Percentiles rank a stretch among this genome's conserved stretches.
These are phyloP conservation scores for Carex parvula DNA, from an alignment of 176 grass and related monocot genomes.

Conservation along the genomic window DNA sequence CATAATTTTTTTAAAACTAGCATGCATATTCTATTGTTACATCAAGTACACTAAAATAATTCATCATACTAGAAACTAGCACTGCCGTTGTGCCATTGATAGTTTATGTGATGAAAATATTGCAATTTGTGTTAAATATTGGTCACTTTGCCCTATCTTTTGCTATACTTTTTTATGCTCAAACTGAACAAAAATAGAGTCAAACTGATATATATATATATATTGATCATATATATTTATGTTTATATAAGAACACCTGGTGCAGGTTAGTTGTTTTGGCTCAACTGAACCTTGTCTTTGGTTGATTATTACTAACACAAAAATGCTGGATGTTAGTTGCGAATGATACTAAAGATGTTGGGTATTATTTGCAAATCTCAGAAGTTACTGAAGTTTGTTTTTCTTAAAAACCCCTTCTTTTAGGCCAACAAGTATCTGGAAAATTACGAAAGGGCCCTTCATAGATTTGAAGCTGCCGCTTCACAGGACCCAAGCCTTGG, in stretches of 20 bases:
- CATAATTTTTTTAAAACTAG: neutral
- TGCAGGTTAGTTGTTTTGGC: neutral
- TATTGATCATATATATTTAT: no score
- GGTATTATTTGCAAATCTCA: neutral
- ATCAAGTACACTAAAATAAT: no score
- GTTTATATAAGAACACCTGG: neutral
- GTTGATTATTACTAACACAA: neutral
- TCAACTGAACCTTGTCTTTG: neutral
- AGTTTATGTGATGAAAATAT: neutral
- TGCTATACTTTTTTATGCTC: neutral
- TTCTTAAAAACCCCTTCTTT: neutral
- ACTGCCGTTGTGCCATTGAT: neutral
- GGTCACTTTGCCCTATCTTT: neutral
- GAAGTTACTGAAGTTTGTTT: slow-evolving; percentile 12
- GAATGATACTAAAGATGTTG: neutral
- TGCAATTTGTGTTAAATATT: neutral
- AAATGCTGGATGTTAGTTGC: neutral
- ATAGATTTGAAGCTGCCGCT: slow-evolving; percentile 82
- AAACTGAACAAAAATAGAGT: neutral
- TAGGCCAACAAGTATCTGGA: slow-evolving; percentile 94
- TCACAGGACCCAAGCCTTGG: slow-evolving; percentile 70
- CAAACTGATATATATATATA: neutral
- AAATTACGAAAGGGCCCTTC: slow-evolving; percentile 95
- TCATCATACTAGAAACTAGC: neutral
- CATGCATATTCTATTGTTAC: no score